Evolutionary conservation across 2,329 filamentous ascomycete species (phyloP).

Genomic region (Curvularia eragrostidis): DNA sequence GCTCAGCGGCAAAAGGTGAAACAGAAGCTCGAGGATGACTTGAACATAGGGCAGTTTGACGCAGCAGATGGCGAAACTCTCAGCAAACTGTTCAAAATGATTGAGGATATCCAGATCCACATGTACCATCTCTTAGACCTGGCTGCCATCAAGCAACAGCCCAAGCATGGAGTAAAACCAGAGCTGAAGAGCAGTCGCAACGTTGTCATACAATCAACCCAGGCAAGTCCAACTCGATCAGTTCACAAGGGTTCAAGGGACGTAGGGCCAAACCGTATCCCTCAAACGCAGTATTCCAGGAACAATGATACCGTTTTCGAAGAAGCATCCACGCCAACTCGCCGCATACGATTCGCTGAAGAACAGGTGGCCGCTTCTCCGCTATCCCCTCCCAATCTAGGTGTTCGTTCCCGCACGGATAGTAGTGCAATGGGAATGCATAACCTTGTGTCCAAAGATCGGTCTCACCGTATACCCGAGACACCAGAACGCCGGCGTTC

Average conservation of each 20-base stretch:
- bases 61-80: constrained; percentile 35
- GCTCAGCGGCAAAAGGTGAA: constrained; percentile 31
- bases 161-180: constrained; percentile 13
- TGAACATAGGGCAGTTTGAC: constrained; percentile 38
- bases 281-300: constrained; percentile 46
- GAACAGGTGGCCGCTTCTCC: constrained; percentile 25
- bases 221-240: constrained; percentile 32
- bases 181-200: constrained; percentile 19
- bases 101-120: constrained; percentile 39
- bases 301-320: constrained; percentile 40
- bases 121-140: constrained; percentile 36
- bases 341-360: constrained; percentile 36
- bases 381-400: constrained; percentile 18
- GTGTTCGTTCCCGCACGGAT: constrained; percentile 1
- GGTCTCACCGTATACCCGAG: constrained; percentile 30
- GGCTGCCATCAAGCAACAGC: constrained; percentile 36
- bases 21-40: constrained; percentile 40
- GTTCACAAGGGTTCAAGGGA: constrained; percentile 15
- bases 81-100: constrained; percentile 32
- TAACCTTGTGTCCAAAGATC: constrained; percentile 17
- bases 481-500: constrained; percentile 32
- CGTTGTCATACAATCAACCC: constrained; percentile 43
- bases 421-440: not conserved
- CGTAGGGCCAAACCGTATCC: constrained; percentile 26
- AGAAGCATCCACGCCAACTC: constrained; percentile 37